Percentiles rank a stretch among this genome's conserved stretches.
These are phyloP conservation scores for Aureobasidium zeae DNA, from an alignment of 2,329 filamentous ascomycete species.

Conservation along the genomic window DNA sequence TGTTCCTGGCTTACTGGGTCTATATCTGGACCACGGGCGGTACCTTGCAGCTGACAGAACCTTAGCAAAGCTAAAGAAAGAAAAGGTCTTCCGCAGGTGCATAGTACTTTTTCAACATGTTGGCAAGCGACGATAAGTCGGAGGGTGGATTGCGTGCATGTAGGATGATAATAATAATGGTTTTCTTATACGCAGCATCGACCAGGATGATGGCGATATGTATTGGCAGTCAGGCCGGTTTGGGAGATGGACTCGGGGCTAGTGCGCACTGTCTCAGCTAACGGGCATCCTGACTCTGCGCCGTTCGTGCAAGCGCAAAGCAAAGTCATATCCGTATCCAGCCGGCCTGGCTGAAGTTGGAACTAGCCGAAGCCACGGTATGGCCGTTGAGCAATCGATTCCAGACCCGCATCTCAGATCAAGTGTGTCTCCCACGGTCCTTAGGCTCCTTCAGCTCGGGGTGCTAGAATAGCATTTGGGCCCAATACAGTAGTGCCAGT, in stretches of 20 bases:
- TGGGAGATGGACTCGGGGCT: neutral
- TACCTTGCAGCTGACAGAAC: slow-evolving; percentile 15
- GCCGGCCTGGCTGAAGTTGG: slow-evolving; percentile 2
- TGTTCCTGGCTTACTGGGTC: neutral
- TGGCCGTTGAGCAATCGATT: slow-evolving; percentile 10
- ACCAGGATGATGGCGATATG: neutral
- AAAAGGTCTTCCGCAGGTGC: no score
- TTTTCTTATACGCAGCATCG: slow-evolving; percentile 5
- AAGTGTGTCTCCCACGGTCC: slow-evolving; percentile 5
- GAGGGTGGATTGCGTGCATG: no score
- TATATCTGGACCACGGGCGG: neutral
- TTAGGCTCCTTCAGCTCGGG: slow-evolving; percentile 2
- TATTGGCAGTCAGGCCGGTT: slow-evolving; percentile 7
- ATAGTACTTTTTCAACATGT: no score
- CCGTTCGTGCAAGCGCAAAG: slow-evolving; percentile 11
- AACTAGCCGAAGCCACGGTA: slow-evolving; percentile 12
- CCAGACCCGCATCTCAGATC: slow-evolving; percentile 13
- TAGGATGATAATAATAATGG: no score
- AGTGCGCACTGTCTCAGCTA: slow-evolving; percentile 10
- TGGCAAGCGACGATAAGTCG: no score
- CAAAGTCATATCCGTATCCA: slow-evolving; percentile 9
- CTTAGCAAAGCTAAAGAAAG: slow-evolving; percentile 6
- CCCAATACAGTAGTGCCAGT: slow-evolving; percentile 15
- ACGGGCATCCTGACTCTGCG: slow-evolving; percentile 9
- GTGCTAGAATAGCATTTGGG: slow-evolving; percentile 14